Base-by-base conservation (phyloP, 345 rosid genomes). In the Camelina neglecta region DNA sequence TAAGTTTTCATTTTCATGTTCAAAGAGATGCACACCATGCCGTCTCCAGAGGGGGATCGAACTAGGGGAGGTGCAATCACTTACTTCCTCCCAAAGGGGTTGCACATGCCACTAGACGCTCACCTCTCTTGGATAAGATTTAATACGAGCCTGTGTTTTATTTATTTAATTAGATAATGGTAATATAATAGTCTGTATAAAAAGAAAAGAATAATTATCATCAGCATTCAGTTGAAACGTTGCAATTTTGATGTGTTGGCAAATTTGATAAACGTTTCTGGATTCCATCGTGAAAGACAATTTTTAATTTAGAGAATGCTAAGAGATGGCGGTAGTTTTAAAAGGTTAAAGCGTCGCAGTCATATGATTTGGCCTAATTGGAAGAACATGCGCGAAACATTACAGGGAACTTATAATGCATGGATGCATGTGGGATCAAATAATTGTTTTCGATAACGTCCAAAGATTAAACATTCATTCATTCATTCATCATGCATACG, bases 371-470 rank as follows among this genome's bases (percentile, higher is more conserved):
- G 48, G 11, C 20, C 39, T 31, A 62, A 35, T 31, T 70, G 75
- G 80, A 64, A 58, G 80, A 71, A 71, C 72, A 77, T 71, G 76
- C 67, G 48, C 35, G 63, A 76, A 45, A 35, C 70, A 8, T 69
- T 76, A 61, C 58, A 16, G 16, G 23, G 20, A 39, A 10, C 54
- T 26, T 75, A 56, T 64, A 58, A 64, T 77, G 45, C 48, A 55
- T 55, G 18, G 16, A 44, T 47, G 36, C 80, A 77, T 71, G 76
- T 77, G 76, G 55, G 47, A 57, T 71, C 76, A 71, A 77, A 71
- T 77, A 1, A 77, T 77, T 77, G 76, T 65, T 77, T 58, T 18
- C 60, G 67, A 26, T 77, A 48, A 77, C 80, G 71, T 71, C 80
- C 39, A 70, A 3, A 8, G 21, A 24, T 64, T 13, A 12, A 70